Conservation (phyloP, 2,329 filamentous ascomycete species). For the Fusarium bulbicola region DNA sequence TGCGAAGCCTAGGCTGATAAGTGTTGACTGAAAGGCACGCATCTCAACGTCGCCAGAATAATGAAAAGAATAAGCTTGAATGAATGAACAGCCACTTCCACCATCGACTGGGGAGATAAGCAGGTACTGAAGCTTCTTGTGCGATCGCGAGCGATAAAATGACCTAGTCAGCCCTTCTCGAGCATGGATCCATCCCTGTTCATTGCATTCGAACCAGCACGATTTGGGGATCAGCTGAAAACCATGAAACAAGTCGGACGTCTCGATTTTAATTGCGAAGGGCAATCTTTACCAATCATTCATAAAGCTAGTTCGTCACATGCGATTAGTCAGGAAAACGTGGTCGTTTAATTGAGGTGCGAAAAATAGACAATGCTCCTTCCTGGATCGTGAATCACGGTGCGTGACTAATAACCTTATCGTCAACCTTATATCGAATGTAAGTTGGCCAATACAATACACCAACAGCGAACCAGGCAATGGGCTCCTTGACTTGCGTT, state of each 20-base stretch:
- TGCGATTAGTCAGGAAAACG: background rate
- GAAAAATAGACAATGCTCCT: background rate
- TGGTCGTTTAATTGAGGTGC: background rate
- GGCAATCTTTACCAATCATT: background rate
- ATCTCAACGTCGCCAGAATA: background rate
- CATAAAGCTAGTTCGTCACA: too few relatives aligned
- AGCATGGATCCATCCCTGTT: slow-evolving; percentile 22
- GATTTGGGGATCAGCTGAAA: slow-evolving; percentile 6
- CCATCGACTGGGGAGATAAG: background rate
- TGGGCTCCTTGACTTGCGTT: background rate
- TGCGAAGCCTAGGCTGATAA: background rate
- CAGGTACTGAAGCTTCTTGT: background rate
- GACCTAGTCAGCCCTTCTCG: slow-evolving; percentile 2
- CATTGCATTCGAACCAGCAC: slow-evolving; percentile 6
- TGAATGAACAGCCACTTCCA: background rate
- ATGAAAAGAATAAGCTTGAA: background rate
- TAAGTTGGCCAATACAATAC: background rate
- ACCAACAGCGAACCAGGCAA: background rate
- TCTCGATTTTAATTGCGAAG: background rate
- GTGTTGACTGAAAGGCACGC: background rate
- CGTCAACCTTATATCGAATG: background rate
- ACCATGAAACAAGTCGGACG: background rate
- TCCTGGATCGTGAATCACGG: background rate
- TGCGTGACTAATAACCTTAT: slow-evolving; percentile 2
- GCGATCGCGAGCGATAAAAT: background rate